Base-by-base conservation (phyloP, 768 basidiomycete species). In the Leccinum olivaceopallidum region DNA sequence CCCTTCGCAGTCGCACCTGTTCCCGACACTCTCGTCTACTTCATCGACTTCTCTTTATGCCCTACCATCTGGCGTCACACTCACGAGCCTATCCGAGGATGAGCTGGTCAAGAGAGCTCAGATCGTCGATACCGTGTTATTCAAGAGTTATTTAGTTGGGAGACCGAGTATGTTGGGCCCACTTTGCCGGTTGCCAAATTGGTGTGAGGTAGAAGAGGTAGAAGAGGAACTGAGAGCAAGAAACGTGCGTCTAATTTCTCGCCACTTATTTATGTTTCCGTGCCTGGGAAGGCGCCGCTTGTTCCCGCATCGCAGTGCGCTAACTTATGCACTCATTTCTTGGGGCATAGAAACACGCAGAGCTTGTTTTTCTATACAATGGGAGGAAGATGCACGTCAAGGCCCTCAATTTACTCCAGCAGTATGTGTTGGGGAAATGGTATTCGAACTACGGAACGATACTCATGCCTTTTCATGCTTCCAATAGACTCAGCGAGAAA, bases 331-430 rank as follows among this genome's bases (percentile, higher is more conserved):
- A 59, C 51, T 6, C 22, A 24, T 55, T 37, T 5, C 26, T 6
- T 3, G 3, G 4, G 34, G 5, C 34, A 36, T 62, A 98, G 95
- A 96, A 95, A 88, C 92, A 85, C 70, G 82, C 86, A 0, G 97
- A 98, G 70, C 82, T 99, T 39, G 85, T 93, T 51, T 93, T 92
- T 71, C 75, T 98, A 32, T 99, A 98, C 70, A 85, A 93, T 65
- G 94, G 94, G 37, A 95, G 95, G 80, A 90, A 91, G 77, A 97
- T 96, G 94, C 97, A 99, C 66, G 80, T 80, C 0, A 90, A 95
- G 71, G 95, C 96, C 0, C 74, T 99, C 63, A 78, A 83, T 30
- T 80, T 98, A 36, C 80, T 99, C n/a, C 83, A 85, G 70, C 84
- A 92, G 96, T 97, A 64, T 64, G 92, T 74, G 13, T 48, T 10